Base-by-base conservation (phyloP, 139 green algal genomes). In the Auxenochlorella pyrenoidosa region DNA sequence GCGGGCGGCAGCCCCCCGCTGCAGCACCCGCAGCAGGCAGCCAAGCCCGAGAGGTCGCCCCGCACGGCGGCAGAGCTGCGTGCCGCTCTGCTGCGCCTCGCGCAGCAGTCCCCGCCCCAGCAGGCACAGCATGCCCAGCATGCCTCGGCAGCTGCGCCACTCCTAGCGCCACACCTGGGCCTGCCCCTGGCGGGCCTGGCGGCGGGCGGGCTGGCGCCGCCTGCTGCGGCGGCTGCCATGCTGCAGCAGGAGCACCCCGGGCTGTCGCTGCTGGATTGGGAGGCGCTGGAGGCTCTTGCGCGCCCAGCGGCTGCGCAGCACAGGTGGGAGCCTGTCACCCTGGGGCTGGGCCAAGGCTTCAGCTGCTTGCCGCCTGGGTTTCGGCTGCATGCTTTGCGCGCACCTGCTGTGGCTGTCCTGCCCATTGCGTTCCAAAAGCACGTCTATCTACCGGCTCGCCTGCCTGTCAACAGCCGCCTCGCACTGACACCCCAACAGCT, bases 61-160 rank as follows among this genome's bases (percentile, higher is more conserved):
- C 79, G 79, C 79, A 85, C 58, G 8, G 79, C 79, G 1, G 58
- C 60, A 1, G 79, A 85, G 79, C 79, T 85, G 21, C 79, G 79
- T 19, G 79, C 79, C 3, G 60, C 79, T 0, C 28, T 85, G 8
- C 59, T 75, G 24, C 59, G 59, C 22, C 79, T 85, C 40, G 81
- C 81, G 28, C 41, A 65, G 81, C 65, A 79, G 41, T 86, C 81
- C 30, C 81, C 81, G 43, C 65, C 30, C 18, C 76, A 41, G 51
- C n/a, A 44, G 41, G 43, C 43, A 0, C 15, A 13, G 75, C 43
- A 51, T 2, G 32, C 30, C 1, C 15, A 13, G 44, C 43, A 51
- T 8, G 44, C 30, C 1, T 44, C 44, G 15, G 44, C 73, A 32
- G 16, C 73, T 30, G 75, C 44, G 0, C 54, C 34, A 34, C 54